Conservation (phyloP, 768 basidiomycete species). For the Austroboletus eburneus region DNA sequence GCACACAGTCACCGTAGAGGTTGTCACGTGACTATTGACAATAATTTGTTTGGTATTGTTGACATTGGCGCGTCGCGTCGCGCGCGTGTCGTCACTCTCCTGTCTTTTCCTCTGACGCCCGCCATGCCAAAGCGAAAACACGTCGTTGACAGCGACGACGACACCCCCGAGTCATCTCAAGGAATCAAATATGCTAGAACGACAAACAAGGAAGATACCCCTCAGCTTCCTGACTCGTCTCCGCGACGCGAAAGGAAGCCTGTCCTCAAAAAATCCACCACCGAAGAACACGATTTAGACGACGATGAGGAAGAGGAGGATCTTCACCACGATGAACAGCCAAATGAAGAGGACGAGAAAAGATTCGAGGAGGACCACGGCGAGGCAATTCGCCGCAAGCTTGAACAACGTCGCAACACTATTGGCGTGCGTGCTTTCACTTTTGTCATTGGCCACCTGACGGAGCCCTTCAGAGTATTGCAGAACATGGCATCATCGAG, state of each 20-base stretch:
- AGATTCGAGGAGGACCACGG: constrained; percentile 61
- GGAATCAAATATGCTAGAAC: constrained; percentile 43
- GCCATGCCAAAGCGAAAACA: constrained; percentile 57
- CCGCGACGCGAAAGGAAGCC: constrained; percentile 26
- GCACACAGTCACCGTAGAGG: too few relatives aligned
- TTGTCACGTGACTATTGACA: constrained; percentile 1
- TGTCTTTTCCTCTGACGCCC: neutral
- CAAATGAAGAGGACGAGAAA: constrained; percentile 56
- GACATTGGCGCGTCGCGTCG: constrained; percentile 27
- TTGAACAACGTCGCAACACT: constrained; percentile 42
- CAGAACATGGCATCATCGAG: constrained; percentile 87
- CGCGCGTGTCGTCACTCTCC: constrained; percentile 9
- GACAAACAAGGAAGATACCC: constrained; percentile 35
- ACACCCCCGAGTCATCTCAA: constrained; percentile 29
- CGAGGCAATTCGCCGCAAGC: constrained; percentile 48
- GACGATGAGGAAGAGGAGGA: constrained; percentile 31
- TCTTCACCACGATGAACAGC: constrained; percentile 33
- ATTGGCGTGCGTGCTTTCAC: constrained; percentile 46
- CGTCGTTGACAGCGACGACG: constrained; percentile 41
- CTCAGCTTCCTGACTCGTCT: constrained; percentile 11
- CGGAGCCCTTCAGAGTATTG: constrained; percentile 52
- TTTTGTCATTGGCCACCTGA: constrained; percentile 18
- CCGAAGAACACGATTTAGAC: constrained; percentile 27
- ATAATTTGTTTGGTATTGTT: constrained; percentile 24
- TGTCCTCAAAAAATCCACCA: constrained; percentile 28